Percentiles rank a stretch among this genome's conserved stretches.
phyloP scores from a whole-genome alignment of 305 asterid species.

The Solanum hybrid region DNA sequence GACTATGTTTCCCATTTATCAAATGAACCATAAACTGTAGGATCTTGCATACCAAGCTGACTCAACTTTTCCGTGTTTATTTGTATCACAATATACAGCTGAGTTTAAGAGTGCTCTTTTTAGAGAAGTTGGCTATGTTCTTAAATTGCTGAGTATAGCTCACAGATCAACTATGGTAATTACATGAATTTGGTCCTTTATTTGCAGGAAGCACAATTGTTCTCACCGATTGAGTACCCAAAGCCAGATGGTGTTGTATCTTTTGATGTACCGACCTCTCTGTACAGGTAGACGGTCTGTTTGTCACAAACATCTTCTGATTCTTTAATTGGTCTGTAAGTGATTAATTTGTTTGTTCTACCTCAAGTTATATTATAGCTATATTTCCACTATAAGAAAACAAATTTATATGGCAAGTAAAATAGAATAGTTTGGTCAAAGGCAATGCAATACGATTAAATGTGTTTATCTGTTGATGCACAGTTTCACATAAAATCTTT shows the following conservation, averaged over 20 bases:
- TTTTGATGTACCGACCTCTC: constrained; percentile 78
- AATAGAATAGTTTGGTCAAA: not conserved
- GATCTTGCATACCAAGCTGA: not conserved
- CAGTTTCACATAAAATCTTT: not conserved
- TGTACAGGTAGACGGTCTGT: constrained; percentile 51
- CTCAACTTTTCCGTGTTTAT: not conserved
- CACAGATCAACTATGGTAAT: not conserved
- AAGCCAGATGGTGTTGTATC: constrained; percentile 84
- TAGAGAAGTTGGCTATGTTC: not conserved
- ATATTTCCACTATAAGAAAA: not conserved
- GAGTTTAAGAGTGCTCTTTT: not conserved
- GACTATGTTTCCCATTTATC: not conserved
- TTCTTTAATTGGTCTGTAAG: not conserved
- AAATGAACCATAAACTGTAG: not conserved
- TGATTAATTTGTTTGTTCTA: not conserved
- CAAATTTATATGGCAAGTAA: not conserved
- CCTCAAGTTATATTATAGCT: not conserved
- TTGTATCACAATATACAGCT: not conserved
- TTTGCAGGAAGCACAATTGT: constrained; percentile 61
- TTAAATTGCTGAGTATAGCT: not conserved
- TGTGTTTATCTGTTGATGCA: not conserved
- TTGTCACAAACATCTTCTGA: not conserved
- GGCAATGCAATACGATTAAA: not conserved
- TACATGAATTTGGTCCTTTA: constrained; percentile 11
- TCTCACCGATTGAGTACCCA: constrained; percentile 62